Conservation (phyloP, 306 rosid genomes). For the Pyrus communis region DNA sequence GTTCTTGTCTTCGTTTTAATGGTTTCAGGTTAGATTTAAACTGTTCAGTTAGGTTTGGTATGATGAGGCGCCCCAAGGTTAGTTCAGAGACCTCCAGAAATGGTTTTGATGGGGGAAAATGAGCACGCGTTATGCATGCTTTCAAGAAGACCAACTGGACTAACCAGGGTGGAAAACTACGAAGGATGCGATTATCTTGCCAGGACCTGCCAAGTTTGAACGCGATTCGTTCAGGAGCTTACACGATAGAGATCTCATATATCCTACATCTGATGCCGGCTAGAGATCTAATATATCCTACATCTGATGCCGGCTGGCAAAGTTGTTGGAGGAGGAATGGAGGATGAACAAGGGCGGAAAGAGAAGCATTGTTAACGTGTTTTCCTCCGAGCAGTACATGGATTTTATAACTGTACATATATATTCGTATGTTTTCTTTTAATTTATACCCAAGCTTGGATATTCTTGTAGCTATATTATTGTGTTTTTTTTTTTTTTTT, state of each 20-base stretch:
- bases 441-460: neutral
- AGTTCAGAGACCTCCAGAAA: slow-evolving; percentile 73
- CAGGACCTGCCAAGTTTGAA: slow-evolving; percentile 49
- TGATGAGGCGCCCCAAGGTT: slow-evolving; percentile 69
- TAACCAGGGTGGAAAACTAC: slow-evolving; percentile 68
- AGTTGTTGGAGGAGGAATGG: neutral
- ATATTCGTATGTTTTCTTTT: neutral
- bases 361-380: neutral
- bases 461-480: neutral
- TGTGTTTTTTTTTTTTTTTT: too few relatives aligned
- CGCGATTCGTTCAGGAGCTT: neutral
- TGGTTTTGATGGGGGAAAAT: slow-evolving; percentile 83
- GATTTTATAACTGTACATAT: neutral
- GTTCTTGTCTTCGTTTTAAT: neutral
- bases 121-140: slow-evolving; percentile 88
- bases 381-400: neutral
- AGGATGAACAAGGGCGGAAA: neutral
- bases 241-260: neutral
- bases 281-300: neutral
- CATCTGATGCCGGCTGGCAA: neutral
- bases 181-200: slow-evolving; percentile 64
- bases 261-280: neutral
- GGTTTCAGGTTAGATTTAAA: neutral
- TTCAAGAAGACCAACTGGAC: slow-evolving; percentile 57
- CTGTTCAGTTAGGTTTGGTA: slow-evolving; percentile 71